Conservation (phyloP, 257 asterid genomes). For the Henckelia pumila region DNA sequence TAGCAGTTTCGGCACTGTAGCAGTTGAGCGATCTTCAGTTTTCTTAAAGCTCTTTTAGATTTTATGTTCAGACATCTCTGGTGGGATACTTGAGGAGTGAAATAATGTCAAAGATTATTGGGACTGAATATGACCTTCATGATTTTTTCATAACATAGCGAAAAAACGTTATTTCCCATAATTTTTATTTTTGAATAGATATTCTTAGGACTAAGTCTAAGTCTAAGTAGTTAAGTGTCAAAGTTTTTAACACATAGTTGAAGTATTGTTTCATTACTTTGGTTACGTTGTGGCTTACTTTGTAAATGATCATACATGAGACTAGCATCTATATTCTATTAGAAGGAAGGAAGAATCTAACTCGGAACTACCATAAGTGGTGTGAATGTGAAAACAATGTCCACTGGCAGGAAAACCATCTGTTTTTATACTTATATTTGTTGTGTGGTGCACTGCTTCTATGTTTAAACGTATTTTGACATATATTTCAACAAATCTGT, state of each 20-base stretch:
- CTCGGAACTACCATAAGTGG: neutral
- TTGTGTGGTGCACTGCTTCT: neutral
- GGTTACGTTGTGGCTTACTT: neutral
- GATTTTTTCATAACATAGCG: too few species aligned
- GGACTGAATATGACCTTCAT: too few species aligned
- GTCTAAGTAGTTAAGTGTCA: neutral
- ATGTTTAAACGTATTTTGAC: neutral
- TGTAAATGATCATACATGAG: conserved; percentile 4
- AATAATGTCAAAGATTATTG: too few species aligned
- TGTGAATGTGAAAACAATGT: neutral
- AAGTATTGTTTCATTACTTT: neutral
- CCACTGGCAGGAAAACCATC: conserved; percentile 8
- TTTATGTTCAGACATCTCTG: too few species aligned
- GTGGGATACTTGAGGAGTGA: too few species aligned
- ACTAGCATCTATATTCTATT: neutral
- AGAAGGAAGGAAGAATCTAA: neutral
- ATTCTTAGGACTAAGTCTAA: neutral
- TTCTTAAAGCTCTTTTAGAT: too few species aligned
- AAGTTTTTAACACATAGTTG: neutral
- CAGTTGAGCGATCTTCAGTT: too few species aligned
- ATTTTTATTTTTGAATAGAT: neutral
- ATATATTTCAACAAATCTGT: neutral
- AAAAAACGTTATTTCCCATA: neutral
- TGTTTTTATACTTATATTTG: neutral
- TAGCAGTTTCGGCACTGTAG: too few species aligned